phyloP scores from a whole-genome alignment of 2,329 filamentous ascomycete genomes.

The Colletotrichum plurivorum region DNA sequence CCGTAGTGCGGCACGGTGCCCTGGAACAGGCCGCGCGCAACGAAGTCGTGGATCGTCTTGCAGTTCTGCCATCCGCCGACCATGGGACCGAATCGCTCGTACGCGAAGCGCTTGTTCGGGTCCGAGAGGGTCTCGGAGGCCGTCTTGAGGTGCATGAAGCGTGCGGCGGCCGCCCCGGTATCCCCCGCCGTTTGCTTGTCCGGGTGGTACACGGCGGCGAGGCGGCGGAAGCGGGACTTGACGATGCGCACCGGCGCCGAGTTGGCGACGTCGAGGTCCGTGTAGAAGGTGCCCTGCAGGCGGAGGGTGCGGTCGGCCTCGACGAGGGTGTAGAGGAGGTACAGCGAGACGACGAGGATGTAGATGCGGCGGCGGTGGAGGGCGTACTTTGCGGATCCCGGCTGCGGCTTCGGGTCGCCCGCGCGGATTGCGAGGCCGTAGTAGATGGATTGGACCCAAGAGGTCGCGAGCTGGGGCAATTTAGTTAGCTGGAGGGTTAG shows the following conservation, averaged over 20 bases:
- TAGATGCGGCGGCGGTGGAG: constrained; percentile 87
- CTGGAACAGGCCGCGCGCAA: constrained; percentile 75
- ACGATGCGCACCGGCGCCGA: constrained; percentile 76
- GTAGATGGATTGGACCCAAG: constrained; percentile 83
- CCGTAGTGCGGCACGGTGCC: constrained; percentile 73
- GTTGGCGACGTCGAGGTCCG: constrained; percentile 78
- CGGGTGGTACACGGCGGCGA: constrained; percentile 82
- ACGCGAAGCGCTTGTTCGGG: constrained; percentile 84
- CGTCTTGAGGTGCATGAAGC: constrained; percentile 87
- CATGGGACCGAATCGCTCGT: constrained; percentile 88
- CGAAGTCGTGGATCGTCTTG: constrained; percentile 79
- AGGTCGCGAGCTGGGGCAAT: constrained; percentile 77
- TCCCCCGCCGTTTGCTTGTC: constrained; percentile 76
- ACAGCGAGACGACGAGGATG: constrained; percentile 84
- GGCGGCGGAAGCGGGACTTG: constrained; percentile 86
- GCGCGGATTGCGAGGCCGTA: constrained; percentile 92
- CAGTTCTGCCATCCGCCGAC: constrained; percentile 77
- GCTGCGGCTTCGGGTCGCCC: constrained; percentile 83
- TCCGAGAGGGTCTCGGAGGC: constrained; percentile 88
- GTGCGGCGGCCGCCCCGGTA: constrained; percentile 52
- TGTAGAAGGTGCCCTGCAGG: constrained; percentile 82
- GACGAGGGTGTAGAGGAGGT: constrained; percentile 93
- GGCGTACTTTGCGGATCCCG: constrained; percentile 77
- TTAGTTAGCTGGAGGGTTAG: constrained; percentile 14
- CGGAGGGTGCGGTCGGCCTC: constrained; percentile 89